Conservation (phyloP, 2,329 filamentous ascomycete genomes). For the Phialophora verrucosa region DNA sequence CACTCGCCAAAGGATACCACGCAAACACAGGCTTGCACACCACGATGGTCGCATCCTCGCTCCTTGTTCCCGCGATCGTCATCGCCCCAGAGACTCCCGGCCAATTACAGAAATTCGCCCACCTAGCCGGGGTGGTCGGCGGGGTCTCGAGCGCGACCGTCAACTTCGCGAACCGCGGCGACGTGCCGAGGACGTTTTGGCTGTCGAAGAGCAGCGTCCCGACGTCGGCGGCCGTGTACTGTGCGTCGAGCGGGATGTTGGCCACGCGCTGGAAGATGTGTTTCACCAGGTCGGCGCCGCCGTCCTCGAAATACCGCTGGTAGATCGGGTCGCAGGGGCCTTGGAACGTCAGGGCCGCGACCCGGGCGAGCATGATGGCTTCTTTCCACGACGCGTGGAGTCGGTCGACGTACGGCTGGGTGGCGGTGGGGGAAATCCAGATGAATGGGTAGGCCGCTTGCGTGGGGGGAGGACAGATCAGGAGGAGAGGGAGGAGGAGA, state of each 20-base stretch:
- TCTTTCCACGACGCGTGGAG: not conserved
- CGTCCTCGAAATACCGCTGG: constrained; percentile 6
- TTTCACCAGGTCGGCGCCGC: not conserved
- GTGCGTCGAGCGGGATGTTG: constrained; percentile 1
- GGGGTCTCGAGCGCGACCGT: not conserved
- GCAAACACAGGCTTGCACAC: not conserved
- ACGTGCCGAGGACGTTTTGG: not conserved
- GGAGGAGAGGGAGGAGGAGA: not conserved
- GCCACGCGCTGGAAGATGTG: constrained; percentile 6
- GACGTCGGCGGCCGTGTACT: too few relatives aligned
- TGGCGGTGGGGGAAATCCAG: not conserved
- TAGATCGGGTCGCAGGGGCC: constrained; percentile 3
- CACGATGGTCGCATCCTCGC: not conserved
- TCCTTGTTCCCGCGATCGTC: too few relatives aligned
- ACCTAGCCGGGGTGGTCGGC: not conserved
- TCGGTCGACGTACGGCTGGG: not conserved
- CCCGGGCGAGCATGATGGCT: constrained; percentile 4
- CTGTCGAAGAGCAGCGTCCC: not conserved
- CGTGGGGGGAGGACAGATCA: not conserved
- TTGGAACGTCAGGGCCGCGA: constrained; percentile 6
- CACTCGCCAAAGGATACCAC: not conserved
- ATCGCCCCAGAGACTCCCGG: too few relatives aligned
- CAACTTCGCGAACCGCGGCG: not conserved
- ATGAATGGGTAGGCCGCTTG: not conserved
- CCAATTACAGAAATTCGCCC: too few relatives aligned